These are phyloP conservation scores for Aureobasidium sp. DNA, from an alignment of 2,329 filamentous ascomycete genomes.

Conservation along the genomic window DNA sequence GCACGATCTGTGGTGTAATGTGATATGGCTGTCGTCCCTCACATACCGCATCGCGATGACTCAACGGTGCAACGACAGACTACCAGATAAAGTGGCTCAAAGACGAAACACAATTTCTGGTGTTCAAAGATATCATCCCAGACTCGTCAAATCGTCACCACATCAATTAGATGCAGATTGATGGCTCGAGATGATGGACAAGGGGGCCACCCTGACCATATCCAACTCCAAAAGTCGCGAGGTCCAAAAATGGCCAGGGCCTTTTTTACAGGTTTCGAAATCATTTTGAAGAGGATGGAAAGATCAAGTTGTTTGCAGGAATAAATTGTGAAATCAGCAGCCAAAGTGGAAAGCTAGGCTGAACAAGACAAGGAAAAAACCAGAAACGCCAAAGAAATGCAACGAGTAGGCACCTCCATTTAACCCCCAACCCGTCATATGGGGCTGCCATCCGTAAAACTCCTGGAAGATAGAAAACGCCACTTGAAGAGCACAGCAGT, in stretches of 20 bases:
- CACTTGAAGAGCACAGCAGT: background rate
- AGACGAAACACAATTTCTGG: too few relatives aligned
- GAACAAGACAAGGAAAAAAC: background rate
- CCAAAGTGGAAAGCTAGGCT: background rate
- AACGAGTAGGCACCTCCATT: background rate
- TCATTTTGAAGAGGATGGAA: too few relatives aligned
- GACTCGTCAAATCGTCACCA: too few relatives aligned
- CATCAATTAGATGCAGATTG: background rate
- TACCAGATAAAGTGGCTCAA: too few relatives aligned
- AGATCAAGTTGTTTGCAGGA: background rate
- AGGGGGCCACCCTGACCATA: background rate
- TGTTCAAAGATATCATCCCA: too few relatives aligned
- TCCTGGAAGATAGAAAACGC: background rate
- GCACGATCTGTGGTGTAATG: too few relatives aligned
- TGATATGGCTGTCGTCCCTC: too few relatives aligned
- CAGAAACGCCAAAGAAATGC: background rate
- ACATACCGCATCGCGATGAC: too few relatives aligned
- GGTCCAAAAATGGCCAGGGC: background rate
- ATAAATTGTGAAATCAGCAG: background rate
- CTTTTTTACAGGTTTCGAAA: background rate
- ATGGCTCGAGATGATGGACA: background rate
- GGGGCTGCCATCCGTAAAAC: background rate
- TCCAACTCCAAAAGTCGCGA: background rate
- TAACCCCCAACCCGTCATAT: background rate
- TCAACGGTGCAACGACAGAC: too few relatives aligned